Base-by-base conservation (phyloP, 2,329 filamentous ascomycete genomes). In the Coleophoma eucalyptorum region DNA sequence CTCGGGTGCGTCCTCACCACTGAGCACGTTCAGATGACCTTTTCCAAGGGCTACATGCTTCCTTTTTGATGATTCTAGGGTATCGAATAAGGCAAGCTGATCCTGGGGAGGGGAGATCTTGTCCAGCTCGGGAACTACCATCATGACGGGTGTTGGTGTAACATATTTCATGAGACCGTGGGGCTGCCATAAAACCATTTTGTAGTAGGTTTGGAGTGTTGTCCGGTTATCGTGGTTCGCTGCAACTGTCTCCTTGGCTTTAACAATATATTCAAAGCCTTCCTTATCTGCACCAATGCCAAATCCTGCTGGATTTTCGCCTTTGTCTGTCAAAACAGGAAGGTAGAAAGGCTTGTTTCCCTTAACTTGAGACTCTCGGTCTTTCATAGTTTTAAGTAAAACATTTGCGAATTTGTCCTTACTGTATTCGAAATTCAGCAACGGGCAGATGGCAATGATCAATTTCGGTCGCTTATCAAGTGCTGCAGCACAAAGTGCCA, bases 301-400 rank as follows among this genome's bases (percentile, higher is more conserved):
- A 47, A 72, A 63, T 12, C 69, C 69, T 2, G 62, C 65, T 2
- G 68, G 66, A 46, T 71, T 70, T 48, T 70, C 63, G 7, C 70
- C 71, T 11, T 63, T 53, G 26, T 58, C 58, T 13, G 59, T 70
- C 13, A 74, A 51, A 32, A 70, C 58, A 1, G 69, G 67, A 1
- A 75, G 49, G 43, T 60, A 65, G 48, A 69, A 62, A 0, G 72
- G 64, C 41, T 56, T 51, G 52, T 74, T 74, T 11, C 73, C 72
- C 1, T 48, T 50, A 1, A 68, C 26, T 47, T 67, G 69, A 0
- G 69, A 71, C 51, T 69, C 66, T 2, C 72, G 67, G 53, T 74
- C 71, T 46, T 63, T 54, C 43, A 68, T 63, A 12, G 54, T 45
- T 33, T 67, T 64, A 1, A 58, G 52, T 1, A 71, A 55, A 2